Evolutionary conservation across 345 rosid genomes (phyloP).

Genomic region (Populus tremula): DNA sequence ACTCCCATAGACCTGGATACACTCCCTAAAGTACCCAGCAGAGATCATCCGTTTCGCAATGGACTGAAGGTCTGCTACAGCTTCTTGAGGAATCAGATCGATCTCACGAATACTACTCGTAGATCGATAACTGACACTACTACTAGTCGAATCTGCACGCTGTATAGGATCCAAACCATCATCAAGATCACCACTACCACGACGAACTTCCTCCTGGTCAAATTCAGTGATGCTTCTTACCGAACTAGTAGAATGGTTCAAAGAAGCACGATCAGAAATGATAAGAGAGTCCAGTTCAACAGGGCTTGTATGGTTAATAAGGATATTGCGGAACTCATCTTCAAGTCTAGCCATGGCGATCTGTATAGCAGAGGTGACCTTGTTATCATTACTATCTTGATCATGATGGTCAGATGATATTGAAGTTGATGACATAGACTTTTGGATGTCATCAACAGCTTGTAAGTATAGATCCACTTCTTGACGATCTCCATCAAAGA

Average conservation of each 20-base stretch:
- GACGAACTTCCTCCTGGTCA: slow-evolving; percentile 6
- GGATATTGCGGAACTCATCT: slow-evolving; percentile 87
- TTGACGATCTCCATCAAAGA: slow-evolving; percentile 66
- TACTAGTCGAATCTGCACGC: slow-evolving; percentile 10
- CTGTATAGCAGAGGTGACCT: slow-evolving; percentile 68
- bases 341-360: slow-evolving; percentile 98
- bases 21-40: slow-evolving; percentile 73
- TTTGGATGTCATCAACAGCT: slow-evolving; percentile 92
- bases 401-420: slow-evolving; percentile 33
- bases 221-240: neutral
- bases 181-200: neutral
- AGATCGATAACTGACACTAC: slow-evolving; percentile 52
- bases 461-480: slow-evolving; percentile 76
- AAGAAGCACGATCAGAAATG: slow-evolving; percentile 29
- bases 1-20: slow-evolving; percentile 88
- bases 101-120: slow-evolving; percentile 82
- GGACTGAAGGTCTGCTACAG: slow-evolving; percentile 60
- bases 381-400: slow-evolving; percentile 14
- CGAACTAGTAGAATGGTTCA: slow-evolving; percentile 13
- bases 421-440: slow-evolving; percentile 42
- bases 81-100: slow-evolving; percentile 72
- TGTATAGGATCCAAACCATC: slow-evolving; percentile 24
- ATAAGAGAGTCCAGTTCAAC: slow-evolving; percentile 55
- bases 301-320: slow-evolving; percentile 57
- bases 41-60: slow-evolving; percentile 80